A percentile compares a stretch with the other conserved stretches of the same genome.
phyloP scores from a whole-genome alignment of 164 flowering plant species.

The Stephania yunnanensis region DNA sequence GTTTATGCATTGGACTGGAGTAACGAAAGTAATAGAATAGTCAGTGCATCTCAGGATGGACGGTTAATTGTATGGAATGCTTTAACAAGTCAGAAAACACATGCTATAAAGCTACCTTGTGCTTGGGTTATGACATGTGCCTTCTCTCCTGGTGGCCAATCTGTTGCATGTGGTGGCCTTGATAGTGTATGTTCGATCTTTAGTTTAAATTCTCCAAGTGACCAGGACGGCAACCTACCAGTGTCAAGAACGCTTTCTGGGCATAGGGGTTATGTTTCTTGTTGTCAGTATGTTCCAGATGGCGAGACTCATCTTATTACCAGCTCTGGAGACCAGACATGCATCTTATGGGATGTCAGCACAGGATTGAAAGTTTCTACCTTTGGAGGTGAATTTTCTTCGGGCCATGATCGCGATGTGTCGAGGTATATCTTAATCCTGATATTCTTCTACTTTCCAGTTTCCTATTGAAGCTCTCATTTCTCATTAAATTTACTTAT shows the following conservation, averaged over 20 bases:
- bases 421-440: constrained; percentile 45
- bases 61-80: constrained; percentile 96
- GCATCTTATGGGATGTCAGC: constrained; percentile 91
- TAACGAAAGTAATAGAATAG: constrained; percentile 75
- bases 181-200: constrained; percentile 91
- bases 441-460: neutral
- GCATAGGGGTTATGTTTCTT: constrained; percentile 91
- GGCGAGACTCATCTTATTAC: constrained; percentile 83
- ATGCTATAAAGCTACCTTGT: constrained; percentile 92
- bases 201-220: constrained; percentile 73
- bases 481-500: neutral
- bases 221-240: constrained; percentile 73
- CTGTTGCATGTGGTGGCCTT: constrained; percentile 97
- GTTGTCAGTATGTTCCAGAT: constrained; percentile 94
- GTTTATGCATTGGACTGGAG: constrained; percentile 96
- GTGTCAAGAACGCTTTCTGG: constrained; percentile 74
- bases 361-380: constrained; percentile 87
- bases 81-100: constrained; percentile 94
- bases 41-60: constrained; percentile 98
- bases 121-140: constrained; percentile 99
- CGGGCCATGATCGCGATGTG: constrained; percentile 91
- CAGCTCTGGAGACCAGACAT: constrained; percentile 93
- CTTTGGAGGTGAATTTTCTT: constrained; percentile 98
- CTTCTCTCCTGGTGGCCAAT: constrained; percentile 89
- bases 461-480: neutral